Conservation (phyloP, 257 asterid genomes). For the Ilex aquifolium region DNA sequence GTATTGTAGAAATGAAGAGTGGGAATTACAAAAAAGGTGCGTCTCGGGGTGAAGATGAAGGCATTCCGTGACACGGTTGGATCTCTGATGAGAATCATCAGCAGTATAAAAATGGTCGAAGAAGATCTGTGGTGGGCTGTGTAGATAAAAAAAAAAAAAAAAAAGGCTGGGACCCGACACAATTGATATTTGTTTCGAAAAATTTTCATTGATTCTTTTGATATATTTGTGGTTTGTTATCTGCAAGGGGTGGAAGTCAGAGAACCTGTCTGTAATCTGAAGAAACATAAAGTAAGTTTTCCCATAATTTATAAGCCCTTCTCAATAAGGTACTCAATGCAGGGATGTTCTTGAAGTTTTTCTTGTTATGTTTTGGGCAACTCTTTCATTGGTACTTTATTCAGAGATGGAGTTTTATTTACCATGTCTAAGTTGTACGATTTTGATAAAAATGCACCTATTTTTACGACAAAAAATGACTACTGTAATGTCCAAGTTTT, state of each 20-base stretch:
- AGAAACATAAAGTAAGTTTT: constrained; percentile 19
- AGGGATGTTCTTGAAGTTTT: constrained; percentile 17
- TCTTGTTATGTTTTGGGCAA: too few relatives aligned
- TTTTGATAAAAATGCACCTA: too few relatives aligned
- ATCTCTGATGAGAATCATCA: constrained; percentile 16
- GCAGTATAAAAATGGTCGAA: constrained; percentile 24
- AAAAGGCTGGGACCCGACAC: constrained; percentile 20
- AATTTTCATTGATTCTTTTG: constrained; percentile 61
- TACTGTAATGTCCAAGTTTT: too few relatives aligned
- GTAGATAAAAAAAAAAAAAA: constrained; percentile 52
- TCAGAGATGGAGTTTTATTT: too few relatives aligned
- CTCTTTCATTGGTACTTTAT: not conserved
- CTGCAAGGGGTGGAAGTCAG: constrained; percentile 16
- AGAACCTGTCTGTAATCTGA: constrained; percentile 31
- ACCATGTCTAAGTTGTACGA: too few relatives aligned
- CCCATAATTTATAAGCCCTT: constrained; percentile 40
- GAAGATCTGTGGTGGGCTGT: constrained; percentile 34
- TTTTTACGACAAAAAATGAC: too few relatives aligned
- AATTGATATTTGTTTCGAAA: constrained; percentile 40
- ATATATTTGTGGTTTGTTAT: constrained; percentile 32
- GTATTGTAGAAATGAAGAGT: constrained; percentile 29
- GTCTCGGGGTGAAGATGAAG: constrained; percentile 9
- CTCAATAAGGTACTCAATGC: constrained; percentile 34
- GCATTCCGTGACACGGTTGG: constrained; percentile 3
- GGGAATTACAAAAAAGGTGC: constrained; percentile 14